Conservation (phyloP, 768 basidiomycete genomes). For the Boletus barrowsii region DNA sequence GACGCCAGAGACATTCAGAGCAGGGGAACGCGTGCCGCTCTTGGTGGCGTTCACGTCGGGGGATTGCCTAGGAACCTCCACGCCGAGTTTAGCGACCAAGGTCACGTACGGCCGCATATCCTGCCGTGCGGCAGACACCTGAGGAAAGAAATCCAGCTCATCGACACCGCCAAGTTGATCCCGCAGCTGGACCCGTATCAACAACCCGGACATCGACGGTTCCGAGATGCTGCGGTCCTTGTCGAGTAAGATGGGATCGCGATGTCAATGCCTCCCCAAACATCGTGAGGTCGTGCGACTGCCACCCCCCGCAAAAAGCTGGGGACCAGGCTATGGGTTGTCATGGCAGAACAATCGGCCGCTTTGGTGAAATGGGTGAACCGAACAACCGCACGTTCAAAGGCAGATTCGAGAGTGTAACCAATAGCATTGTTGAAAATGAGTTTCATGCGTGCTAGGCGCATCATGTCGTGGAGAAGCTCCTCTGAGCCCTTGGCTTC, state of each 20-base stretch:
- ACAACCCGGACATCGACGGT: not conserved
- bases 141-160: not conserved
- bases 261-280: not conserved
- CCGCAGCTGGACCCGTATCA: not conserved
- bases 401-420: not conserved
- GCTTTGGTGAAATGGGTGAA: not conserved
- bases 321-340: not conserved
- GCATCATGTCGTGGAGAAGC: not conserved
- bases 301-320: not conserved
- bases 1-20: too few species aligned
- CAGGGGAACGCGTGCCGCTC: too few species aligned
- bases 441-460: not conserved
- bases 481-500: not conserved
- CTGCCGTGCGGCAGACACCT: not conserved
- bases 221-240: not conserved
- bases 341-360: not conserved
- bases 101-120: not conserved
- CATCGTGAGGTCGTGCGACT: not conserved
- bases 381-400: not conserved
- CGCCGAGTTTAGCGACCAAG: not conserved
- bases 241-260: not conserved
- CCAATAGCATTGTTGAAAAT: not conserved
- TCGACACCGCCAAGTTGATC: not conserved
- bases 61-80: not conserved
- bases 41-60: too few species aligned